A percentile compares a stretch with the other conserved stretches of the same genome.
These are phyloP conservation scores for Populus alba DNA, from an alignment of 345 rosid species.

Conservation along the genomic window DNA sequence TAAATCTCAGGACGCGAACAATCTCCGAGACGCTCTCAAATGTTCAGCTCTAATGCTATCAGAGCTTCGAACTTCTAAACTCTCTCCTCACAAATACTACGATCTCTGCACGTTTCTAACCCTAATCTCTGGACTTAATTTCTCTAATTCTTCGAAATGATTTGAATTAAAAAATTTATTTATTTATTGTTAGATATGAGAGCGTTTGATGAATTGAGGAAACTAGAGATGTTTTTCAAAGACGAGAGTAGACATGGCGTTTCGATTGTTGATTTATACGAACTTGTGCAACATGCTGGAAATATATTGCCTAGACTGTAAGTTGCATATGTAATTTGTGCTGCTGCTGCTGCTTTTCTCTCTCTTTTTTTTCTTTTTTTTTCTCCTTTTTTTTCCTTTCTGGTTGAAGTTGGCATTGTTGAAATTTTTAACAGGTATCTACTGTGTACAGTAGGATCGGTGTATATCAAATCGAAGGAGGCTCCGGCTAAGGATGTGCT, in stretches of 20 bases:
- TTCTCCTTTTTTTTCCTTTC: neutral
- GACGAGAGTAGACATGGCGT: slow-evolving; percentile 34
- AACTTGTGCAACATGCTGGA: slow-evolving; percentile 30
- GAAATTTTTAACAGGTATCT: slow-evolving; percentile 57
- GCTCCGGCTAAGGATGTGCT: slow-evolving; percentile 95
- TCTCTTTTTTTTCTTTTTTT: neutral
- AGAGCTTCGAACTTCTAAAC: slow-evolving; percentile 34
- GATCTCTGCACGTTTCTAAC: slow-evolving; percentile 16
- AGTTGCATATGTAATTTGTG: neutral
- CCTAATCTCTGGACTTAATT: neutral
- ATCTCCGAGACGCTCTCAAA: slow-evolving; percentile 30
- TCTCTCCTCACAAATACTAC: slow-evolving; percentile 34
- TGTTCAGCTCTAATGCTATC: slow-evolving; percentile 34
- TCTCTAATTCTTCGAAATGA: neutral
- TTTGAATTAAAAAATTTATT: neutral
- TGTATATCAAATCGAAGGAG: slow-evolving; percentile 89
- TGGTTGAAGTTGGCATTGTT: neutral
- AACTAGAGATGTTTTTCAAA: slow-evolving; percentile 30
- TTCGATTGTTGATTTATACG: slow-evolving; percentile 29
- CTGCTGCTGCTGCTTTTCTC: neutral
- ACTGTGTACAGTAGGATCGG: slow-evolving; percentile 95
- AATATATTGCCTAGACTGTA: slow-evolving; percentile 26
- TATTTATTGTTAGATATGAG: slow-evolving; percentile 24
- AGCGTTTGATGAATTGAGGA: slow-evolving; percentile 33
- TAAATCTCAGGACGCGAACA: slow-evolving; percentile 26